phyloP scores from a whole-genome alignment of 2,329 filamentous ascomycete genomes.

The Fusarium coicis region DNA sequence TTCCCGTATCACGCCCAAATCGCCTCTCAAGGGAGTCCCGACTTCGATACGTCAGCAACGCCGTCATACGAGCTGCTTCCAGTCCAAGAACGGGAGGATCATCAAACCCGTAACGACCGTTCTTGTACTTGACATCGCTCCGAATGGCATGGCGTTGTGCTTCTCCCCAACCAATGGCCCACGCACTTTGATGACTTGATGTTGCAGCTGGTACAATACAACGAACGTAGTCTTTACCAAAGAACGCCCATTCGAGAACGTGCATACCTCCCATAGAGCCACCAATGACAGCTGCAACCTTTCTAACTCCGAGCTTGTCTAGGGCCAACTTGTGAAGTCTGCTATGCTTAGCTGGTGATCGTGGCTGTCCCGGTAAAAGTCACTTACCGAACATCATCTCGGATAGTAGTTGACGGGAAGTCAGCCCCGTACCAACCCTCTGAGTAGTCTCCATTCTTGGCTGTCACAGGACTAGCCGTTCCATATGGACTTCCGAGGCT shows the following conservation, averaged over 20 bases:
- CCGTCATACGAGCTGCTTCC: not conserved
- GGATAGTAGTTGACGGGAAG: not conserved
- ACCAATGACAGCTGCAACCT: not conserved
- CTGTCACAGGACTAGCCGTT: not conserved
- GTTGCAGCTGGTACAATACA: not conserved
- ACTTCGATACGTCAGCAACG: not conserved
- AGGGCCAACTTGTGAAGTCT: not conserved
- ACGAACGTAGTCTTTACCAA: not conserved
- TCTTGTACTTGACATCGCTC: not conserved
- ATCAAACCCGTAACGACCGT: not conserved
- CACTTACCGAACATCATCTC: not conserved
- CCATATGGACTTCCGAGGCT: not conserved
- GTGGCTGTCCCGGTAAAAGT: accelerated
- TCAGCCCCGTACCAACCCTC: not conserved
- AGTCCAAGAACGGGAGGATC: not conserved
- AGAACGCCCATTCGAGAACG: not conserved
- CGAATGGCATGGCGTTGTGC: not conserved
- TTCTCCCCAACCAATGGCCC: not conserved
- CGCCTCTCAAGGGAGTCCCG: not conserved
- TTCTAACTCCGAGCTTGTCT: not conserved
- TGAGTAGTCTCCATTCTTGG: not conserved
- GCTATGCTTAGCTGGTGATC: accelerated
- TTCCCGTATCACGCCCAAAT: not conserved
- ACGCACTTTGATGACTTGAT: not conserved
- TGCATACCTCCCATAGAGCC: not conserved